Conservation (phyloP, 768 basidiomycete species). For the Dendrothele bispora region DNA sequence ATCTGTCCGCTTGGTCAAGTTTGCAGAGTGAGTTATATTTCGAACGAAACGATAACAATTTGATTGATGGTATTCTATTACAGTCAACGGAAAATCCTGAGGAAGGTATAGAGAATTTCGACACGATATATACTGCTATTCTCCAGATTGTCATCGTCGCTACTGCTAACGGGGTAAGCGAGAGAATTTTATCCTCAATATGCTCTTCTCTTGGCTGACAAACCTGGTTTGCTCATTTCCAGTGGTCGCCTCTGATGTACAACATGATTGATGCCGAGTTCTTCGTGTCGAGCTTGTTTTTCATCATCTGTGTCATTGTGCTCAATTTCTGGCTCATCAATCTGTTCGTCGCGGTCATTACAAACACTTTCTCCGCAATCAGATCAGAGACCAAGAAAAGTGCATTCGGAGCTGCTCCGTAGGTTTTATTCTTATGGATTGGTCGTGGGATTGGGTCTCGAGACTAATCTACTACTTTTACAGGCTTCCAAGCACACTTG, state of each 20-base stretch:
- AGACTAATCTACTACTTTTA: slow-evolving; percentile 2
- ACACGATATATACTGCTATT: slow-evolving; percentile 79
- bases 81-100: slow-evolving; percentile 71
- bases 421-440: slow-evolving; percentile 24
- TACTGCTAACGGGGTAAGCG: slow-evolving; percentile 70
- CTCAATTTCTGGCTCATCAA: slow-evolving; percentile 96
- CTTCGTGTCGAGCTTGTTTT: slow-evolving; percentile 85
- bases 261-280: slow-evolving; percentile 86
- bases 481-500: slow-evolving; percentile 30
- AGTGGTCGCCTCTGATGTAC: slow-evolving; percentile 89
- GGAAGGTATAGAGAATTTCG: slow-evolving; percentile 73
- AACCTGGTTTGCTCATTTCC: background rate
- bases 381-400: slow-evolving; percentile 83
- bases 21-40: slow-evolving; percentile 57
- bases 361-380: slow-evolving; percentile 89
- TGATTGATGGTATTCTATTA: background rate
- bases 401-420: slow-evolving; percentile 86
- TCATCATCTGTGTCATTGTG: slow-evolving; percentile 79
- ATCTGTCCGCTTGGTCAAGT: slow-evolving; percentile 86
- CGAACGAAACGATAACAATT: background rate
- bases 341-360: slow-evolving; percentile 93
- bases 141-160: slow-evolving; percentile 87
- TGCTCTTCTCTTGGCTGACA: background rate
- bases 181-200: background rate
- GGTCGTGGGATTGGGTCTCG: too few species aligned